Evolutionary conservation across 2,329 filamentous ascomycete species (phyloP), one percentile per base, ranked within the genome.

Genomic region (Ploettnerulaceae sp.): DNA sequence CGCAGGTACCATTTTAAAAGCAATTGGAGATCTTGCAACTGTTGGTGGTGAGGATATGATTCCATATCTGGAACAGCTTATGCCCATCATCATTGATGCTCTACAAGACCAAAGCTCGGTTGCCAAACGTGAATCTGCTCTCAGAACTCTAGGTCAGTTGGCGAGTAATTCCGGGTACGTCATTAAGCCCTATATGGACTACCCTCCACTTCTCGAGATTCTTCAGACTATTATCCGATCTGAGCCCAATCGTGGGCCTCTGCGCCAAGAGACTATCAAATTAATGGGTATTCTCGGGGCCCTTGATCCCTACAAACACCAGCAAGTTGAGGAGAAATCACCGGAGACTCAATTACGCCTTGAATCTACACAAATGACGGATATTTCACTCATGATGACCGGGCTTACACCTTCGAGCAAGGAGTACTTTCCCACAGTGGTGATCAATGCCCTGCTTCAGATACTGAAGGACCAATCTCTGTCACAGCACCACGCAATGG

Each of bases 101-200:
- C 73, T 98, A 42, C 91, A 98, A 66, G 93, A 98, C 63, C 84
- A 97, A 58, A 89, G 89, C 55, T 95, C 91, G 3, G 84, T 88
- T 36, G 75, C 82, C 35, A 97, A 97, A 68, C 82, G 93, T 45
- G 90, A 95, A 66, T 88, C 94, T 5, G 91, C 93, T 3, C 73
- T 98, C 24, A 86, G 87, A 56, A 93, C 93, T 0, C 75, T 98
- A 0, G 91, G 91, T 15, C 90, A 97, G 63, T 72, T 98, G 45
- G 89, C 93, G 5, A 95, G 89, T 62, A 97, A 95, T 66, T 93
- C 90, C 9, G 93, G 94, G 57, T 98, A 98, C 68, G 94, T 98
- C 42, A 97, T 98, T 50, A 82, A 90, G 46, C 94, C 94, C 0
- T 98, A 98, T 60, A 75, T 91, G 37, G 90, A 98, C 51, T 95